Base-by-base conservation (phyloP, 305 asterid species). In the Fraxinus angustifolia region DNA sequence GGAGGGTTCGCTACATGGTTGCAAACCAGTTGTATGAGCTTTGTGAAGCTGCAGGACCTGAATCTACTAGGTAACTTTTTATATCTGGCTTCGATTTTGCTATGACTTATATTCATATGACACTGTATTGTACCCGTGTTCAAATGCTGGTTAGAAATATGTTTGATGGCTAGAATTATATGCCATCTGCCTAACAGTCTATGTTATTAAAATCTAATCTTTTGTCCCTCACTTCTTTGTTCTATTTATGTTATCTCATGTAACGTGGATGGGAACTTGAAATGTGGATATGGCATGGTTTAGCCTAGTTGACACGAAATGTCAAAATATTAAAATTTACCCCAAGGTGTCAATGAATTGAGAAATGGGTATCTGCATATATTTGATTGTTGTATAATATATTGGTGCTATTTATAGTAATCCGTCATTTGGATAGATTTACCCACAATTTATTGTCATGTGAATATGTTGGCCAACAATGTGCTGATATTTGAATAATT, bases 1-100 rank as follows among this genome's bases (percentile, higher is more conserved):
- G 97, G 97, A 94, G 97, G 40, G 97, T 92, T n/a, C 92, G 97
- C 26, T 92, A 91, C 84, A 91, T 92, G 97, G 97, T 92, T 79
- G 97, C 97, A 71, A 90, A 92, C 72, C 96, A 92, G 82, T 78
- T 92, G 80, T 88, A 92, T 77, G 97, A 91, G 84, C 90, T 92
- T 48, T 92, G 97, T 75, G 93, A 92, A 83, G 97, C 96, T 84
- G 93, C 91, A 76, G 97, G 97, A 77, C 94, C 92, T 76, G 97
- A 92, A 78, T 92, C 96, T 74, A 89, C 96, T 34, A 84, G 92
- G 97, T 92, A 85, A 58, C 73, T 79, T 48, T 82, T 77, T 31
- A 84, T 79, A 53, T 81, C 11, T 78, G 33, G 35, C 40, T 48
- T 83, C 45, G 28, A 3, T 82, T 11, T 48, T 23, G 4, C 62